A percentile compares a stretch with the other conserved stretches of the same genome.
Evolutionary conservation across 2,329 filamentous ascomycete species (phyloP).

Genomic region (Beauveria varroae): DNA sequence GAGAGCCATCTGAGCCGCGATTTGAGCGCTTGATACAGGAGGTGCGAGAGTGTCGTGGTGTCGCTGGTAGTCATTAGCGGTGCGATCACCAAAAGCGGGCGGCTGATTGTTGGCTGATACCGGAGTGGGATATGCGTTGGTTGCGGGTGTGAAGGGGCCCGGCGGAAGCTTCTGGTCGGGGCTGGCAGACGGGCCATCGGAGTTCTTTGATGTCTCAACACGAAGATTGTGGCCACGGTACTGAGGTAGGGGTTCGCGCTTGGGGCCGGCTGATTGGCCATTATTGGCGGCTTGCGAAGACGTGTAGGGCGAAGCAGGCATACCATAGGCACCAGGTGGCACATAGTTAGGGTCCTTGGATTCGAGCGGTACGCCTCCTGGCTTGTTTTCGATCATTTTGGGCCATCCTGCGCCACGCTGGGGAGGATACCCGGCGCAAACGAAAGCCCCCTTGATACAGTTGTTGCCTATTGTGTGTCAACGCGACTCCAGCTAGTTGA

Average conservation of each 20-base stretch:
- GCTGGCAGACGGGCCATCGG: slow-evolving; percentile 37
- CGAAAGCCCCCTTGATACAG: slow-evolving; percentile 81
- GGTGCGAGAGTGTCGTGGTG: slow-evolving; percentile 38
- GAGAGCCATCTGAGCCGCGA: slow-evolving; percentile 52
- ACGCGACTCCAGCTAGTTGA: neutral
- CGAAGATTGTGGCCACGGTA: slow-evolving; percentile 56
- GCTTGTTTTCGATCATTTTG: slow-evolving; percentile 65
- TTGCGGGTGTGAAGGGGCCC: slow-evolving; percentile 41
- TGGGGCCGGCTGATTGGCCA: slow-evolving; percentile 25
- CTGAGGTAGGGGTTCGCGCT: slow-evolving; percentile 50
- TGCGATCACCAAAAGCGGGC: slow-evolving; percentile 39
- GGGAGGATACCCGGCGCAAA: slow-evolving; percentile 85
- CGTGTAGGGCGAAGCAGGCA: slow-evolving; percentile 30
- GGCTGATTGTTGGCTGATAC: slow-evolving; percentile 48
- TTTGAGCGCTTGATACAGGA: slow-evolving; percentile 38
- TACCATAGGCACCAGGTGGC: slow-evolving; percentile 54
- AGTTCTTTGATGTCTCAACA: slow-evolving; percentile 55
- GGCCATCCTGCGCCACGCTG: slow-evolving; percentile 65
- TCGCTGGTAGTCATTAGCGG: slow-evolving; percentile 52
- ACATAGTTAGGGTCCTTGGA: slow-evolving; percentile 68
- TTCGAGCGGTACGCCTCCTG: slow-evolving; percentile 65
- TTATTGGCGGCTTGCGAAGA: slow-evolving; percentile 33
- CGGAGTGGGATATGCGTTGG: slow-evolving; percentile 54
- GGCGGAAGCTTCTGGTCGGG: slow-evolving; percentile 57
- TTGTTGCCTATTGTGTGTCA: slow-evolving; percentile 60